Evolutionary conservation across 306 rosid genomes (phyloP).

Genomic region (Pyrus betulifolia): DNA sequence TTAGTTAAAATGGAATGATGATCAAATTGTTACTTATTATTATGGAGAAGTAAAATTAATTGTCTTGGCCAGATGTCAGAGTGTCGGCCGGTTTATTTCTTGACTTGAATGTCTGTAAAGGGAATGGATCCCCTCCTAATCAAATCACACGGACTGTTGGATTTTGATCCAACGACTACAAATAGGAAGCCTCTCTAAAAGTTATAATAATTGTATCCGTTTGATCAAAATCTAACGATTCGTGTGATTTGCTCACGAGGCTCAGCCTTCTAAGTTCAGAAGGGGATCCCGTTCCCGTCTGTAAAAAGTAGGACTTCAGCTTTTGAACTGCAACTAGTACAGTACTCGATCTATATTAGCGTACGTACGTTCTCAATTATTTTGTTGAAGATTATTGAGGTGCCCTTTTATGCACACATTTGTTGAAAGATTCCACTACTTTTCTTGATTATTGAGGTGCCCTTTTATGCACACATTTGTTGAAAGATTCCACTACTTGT

Average conservation of each 20-base stretch:
- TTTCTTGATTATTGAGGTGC: slow-evolving; percentile 21
- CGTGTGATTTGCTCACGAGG: too few species aligned
- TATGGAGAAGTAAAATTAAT: neutral
- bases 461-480: neutral
- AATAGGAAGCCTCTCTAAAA: too few species aligned
- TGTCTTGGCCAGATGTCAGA: neutral
- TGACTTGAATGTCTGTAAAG: neutral
- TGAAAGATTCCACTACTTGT: slow-evolving; percentile 19
- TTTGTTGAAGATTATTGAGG: slow-evolving; percentile 20
- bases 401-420: neutral
- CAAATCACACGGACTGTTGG: too few species aligned
- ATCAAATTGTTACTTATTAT: neutral
- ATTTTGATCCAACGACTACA: too few species aligned
- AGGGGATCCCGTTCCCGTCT: too few species aligned
- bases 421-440: slow-evolving; percentile 13
- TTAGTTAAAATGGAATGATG: neutral
- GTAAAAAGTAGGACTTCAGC: slow-evolving; percentile 5
- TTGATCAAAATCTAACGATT: too few species aligned
- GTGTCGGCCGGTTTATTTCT: neutral
- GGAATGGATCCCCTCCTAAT: too few species aligned
- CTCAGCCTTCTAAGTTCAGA: too few species aligned
- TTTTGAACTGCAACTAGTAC: slow-evolving; percentile 18
- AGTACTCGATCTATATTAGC: neutral
- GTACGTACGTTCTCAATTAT: slow-evolving; percentile 35
- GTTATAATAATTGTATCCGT: too few species aligned